phyloP scores from a whole-genome alignment of 1,284 basidiomycete genomes.

The Trichosporon faecale region DNA sequence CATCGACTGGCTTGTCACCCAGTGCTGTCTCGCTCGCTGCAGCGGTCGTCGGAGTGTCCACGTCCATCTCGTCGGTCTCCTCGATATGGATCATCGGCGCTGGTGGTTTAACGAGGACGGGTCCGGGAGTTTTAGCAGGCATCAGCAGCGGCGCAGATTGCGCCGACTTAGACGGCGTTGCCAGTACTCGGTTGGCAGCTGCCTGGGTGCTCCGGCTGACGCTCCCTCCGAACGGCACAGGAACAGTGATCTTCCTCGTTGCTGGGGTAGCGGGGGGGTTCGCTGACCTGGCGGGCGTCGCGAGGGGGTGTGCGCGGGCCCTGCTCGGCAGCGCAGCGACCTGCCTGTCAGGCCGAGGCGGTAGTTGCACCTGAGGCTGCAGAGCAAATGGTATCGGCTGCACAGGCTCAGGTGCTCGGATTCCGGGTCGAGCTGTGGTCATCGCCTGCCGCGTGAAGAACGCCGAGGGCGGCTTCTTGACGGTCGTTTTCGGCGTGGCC shows the following conservation, averaged over 20 bases:
- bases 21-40: not conserved
- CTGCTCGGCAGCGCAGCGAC: not conserved
- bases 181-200: not conserved
- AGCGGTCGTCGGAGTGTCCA: not conserved
- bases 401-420: not conserved
- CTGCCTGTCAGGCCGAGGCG: not conserved
- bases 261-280: not conserved
- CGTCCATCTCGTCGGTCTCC: not conserved
- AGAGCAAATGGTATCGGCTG: not conserved
- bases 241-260: constrained; percentile 9
- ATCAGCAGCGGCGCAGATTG: not conserved
- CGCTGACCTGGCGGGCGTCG: not conserved
- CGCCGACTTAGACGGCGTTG: not conserved
- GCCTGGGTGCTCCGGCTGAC: constrained; percentile 12
- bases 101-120: not conserved
- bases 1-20: not conserved
- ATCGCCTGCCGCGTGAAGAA: constrained; percentile 6
- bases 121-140: not conserved
- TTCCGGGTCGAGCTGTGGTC: not conserved
- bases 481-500: not conserved
- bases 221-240: constrained; percentile 12
- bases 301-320: not conserved
- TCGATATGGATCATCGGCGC: not conserved
- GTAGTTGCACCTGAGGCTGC: constrained; percentile 6
- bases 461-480: not conserved